Base-by-base conservation (phyloP, 345 rosid species). In the Tarenaya hassleriana region DNA sequence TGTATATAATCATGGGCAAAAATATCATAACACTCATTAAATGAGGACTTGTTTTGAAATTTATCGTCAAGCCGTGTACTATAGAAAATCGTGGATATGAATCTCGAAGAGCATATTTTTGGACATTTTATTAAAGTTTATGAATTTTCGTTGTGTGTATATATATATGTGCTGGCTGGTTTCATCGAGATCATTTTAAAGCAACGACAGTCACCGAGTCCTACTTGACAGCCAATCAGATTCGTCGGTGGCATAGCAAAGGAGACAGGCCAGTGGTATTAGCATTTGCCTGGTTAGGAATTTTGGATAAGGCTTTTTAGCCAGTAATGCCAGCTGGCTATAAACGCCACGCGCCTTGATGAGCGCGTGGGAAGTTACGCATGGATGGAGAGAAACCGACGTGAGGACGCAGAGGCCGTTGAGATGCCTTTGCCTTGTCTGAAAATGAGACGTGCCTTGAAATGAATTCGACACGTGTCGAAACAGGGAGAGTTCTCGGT, bases 321-420 rank as follows among this genome's bases (percentile, higher is more conserved):
- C 10, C 15, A 61, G 66, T 60, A 55, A 41, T 27, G 71, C 71
- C 71, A 67, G 58, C 67, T 67, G 67, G 67, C 58, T 15, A 24
- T 27, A 18, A 3, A 5, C 7, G 6, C 38, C 45, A 47, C 56
- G 61, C 70, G 61, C 45, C 0, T 1, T 0, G 2, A 3, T 45
- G 29, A 39, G 41, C 50, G 70, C 64, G 70, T 66, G 64, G 13
- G 12, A 8, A 10, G 18, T 24, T 63, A 58, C 69, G 58, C 69
- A 64, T 64, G n/a, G 58, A 50, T 57, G 10, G 10, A 51, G 40
- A n/a, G 56, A 54, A 31, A 50, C 57, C 59, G 32, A 38, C 56
- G 64, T 66, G 70, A 52, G 21, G 60, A 47, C 51, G 65, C 52
- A 9, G 14, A 14, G 18, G 5, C 29, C 29, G n/a, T n/a, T n/a